phyloP scores from a whole-genome alignment of 164 flowering plant genomes.

The Liquidambar formosana region DNA sequence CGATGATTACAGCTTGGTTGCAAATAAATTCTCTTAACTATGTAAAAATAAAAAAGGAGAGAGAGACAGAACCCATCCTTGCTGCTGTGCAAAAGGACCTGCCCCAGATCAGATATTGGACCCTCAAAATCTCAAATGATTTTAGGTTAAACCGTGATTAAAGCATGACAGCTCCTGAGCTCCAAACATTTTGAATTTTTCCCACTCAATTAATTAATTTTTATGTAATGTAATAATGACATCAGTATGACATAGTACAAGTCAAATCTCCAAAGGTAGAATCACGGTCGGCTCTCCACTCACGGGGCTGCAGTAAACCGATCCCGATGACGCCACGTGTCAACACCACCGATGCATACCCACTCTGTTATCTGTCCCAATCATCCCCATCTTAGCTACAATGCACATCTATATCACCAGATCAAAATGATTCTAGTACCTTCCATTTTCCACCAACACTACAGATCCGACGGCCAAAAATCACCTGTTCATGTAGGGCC shows the following conservation, averaged over 20 bases:
- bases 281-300: not conserved
- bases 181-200: not conserved
- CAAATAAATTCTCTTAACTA: no score
- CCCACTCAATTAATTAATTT: no score
- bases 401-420: no score
- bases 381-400: not conserved
- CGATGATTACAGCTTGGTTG: no score
- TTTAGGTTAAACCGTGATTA: not conserved
- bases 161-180: not conserved
- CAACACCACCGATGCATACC: not conserved
- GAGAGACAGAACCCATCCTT: no score
- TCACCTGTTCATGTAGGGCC: not conserved
- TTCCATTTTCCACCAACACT: not conserved
- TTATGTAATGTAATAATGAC: no score
- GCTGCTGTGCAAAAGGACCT: no score
- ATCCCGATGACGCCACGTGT: not conserved
- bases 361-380: not conserved
- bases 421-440: no score
- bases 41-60: no score
- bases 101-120: no score
- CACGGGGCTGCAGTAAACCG: not conserved
- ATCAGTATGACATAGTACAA: not conserved
- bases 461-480: not conserved
- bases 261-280: not conserved
- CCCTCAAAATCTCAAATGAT: no score